phyloP scores from a whole-genome alignment of 257 asterid genomes.

The Solanum okadae region DNA sequence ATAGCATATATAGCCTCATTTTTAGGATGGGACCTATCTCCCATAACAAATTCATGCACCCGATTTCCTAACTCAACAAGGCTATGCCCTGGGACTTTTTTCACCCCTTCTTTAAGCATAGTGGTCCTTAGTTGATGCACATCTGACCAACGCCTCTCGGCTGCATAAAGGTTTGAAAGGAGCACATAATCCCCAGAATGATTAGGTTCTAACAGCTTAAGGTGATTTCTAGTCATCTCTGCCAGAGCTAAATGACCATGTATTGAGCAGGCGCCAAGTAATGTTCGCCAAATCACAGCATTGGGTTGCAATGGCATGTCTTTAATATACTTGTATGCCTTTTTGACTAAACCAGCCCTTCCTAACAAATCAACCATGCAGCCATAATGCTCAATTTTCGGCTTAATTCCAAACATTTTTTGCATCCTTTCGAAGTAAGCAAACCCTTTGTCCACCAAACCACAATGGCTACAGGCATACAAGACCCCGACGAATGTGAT shows the following conservation, averaged over 20 bases:
- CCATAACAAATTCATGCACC: constrained; percentile 65
- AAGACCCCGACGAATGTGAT: constrained; percentile 69
- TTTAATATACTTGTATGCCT: constrained; percentile 49
- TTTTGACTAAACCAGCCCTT: constrained; percentile 59
- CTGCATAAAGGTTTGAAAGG: constrained; percentile 75
- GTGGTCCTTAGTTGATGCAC: constrained; percentile 42
- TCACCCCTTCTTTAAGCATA: constrained; percentile 70
- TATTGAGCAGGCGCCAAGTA: constrained; percentile 61
- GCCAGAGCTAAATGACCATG: constrained; percentile 46
- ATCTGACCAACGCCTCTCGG: constrained; percentile 71
- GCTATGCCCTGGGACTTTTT: constrained; percentile 70
- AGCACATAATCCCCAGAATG: constrained; percentile 77
- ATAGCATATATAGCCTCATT: constrained; percentile 46
- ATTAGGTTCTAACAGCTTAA: constrained; percentile 46
- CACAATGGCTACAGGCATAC: constrained; percentile 86
- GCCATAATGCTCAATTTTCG: constrained; percentile 76
- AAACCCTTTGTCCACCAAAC: constrained; percentile 66
- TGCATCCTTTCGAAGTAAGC: constrained; percentile 53
- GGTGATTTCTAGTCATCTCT: constrained; percentile 43
- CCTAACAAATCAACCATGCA: constrained; percentile 84
- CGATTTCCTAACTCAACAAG: constrained; percentile 63
- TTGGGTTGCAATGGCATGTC: constrained; percentile 62
- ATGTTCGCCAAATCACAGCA: constrained; percentile 78
- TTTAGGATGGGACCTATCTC: constrained; percentile 61
- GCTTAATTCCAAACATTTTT: constrained; percentile 32